phyloP scores from a whole-genome alignment of 306 rosid genomes.

The Ormosia semicastrata region DNA sequence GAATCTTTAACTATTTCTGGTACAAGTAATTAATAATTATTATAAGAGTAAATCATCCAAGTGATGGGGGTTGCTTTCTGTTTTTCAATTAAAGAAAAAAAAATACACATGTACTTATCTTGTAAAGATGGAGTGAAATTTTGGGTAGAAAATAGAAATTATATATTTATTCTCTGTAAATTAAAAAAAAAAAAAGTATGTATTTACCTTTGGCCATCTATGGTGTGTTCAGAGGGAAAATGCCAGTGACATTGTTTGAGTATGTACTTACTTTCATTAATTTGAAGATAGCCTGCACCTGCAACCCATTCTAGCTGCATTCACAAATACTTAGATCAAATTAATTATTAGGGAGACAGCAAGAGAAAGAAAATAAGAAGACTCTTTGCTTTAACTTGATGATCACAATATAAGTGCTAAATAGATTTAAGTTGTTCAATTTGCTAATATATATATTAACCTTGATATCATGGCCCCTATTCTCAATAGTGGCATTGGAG shows the following conservation, averaged over 20 bases:
- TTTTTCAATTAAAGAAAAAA: neutral
- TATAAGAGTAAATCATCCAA: neutral
- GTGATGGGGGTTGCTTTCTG: neutral
- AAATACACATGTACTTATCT: too few species aligned
- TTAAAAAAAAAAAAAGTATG: neutral
- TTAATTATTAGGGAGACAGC: neutral
- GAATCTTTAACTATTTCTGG: neutral
- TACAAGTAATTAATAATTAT: neutral
- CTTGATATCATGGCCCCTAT: conserved; percentile 75
- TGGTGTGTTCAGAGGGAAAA: conserved; percentile 71
- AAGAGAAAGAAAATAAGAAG: neutral
- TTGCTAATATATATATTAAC: conserved; percentile 31
- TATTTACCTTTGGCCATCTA: conserved; percentile 47
- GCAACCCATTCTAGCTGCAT: conserved; percentile 48
- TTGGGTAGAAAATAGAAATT: too few species aligned
- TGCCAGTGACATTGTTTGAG: conserved; percentile 79
- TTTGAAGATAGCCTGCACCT: conserved; percentile 45
- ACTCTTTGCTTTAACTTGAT: too few species aligned
- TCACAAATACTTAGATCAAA: neutral
- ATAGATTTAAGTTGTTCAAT: too few species aligned
- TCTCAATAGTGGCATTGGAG: conserved; percentile 59
- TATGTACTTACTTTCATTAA: conserved; percentile 48
- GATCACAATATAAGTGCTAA: too few species aligned
- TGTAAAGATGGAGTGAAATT: too few species aligned
- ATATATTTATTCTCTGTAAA: neutral